These are phyloP conservation scores for Triglochin maritima DNA, from an alignment of 106 monocot species.

Conservation along the genomic window DNA sequence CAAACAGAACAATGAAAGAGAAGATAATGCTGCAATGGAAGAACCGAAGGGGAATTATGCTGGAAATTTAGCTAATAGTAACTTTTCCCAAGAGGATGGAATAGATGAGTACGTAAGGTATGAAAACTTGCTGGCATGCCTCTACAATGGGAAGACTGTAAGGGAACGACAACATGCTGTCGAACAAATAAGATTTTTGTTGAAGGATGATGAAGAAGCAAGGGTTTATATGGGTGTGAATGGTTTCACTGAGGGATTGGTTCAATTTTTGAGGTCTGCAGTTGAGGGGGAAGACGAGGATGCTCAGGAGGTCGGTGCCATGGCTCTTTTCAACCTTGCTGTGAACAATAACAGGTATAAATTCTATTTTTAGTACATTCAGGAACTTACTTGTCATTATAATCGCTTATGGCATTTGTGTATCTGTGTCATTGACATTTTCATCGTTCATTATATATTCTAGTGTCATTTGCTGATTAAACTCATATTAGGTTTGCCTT, in stretches of 20 bases:
- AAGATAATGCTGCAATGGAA: neutral
- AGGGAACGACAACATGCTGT: slow-evolving; percentile 37
- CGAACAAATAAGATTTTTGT: slow-evolving; percentile 64
- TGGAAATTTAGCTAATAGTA: slow-evolving; percentile 11
- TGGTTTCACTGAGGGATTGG: slow-evolving; percentile 75
- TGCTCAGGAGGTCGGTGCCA: slow-evolving; percentile 66
- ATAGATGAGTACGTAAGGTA: slow-evolving; percentile 36
- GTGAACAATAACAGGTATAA: slow-evolving; percentile 87
- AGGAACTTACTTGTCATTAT: too few species aligned
- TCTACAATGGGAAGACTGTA: slow-evolving; percentile 29
- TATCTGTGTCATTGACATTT: too few species aligned
- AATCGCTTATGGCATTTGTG: too few species aligned
- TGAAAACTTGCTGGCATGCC: slow-evolving; percentile 36
- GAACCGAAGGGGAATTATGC: slow-evolving; percentile 5
- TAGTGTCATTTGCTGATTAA: too few species aligned
- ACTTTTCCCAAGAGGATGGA: slow-evolving; percentile 11
- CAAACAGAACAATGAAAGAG: slow-evolving; percentile 18
- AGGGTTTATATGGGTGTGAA: slow-evolving; percentile 81
- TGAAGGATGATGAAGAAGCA: slow-evolving; percentile 84
- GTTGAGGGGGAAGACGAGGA: slow-evolving; percentile 48
- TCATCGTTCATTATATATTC: too few species aligned
- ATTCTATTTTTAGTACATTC: too few species aligned
- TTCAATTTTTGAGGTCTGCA: slow-evolving; percentile 52
- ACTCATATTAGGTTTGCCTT: too few species aligned
- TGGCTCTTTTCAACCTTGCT: slow-evolving; percentile 98